Evolutionary conservation across 768 basidiomycete species (phyloP), one percentile per base, ranked within the genome.

Genomic region (Lactarius hengduanensis): DNA sequence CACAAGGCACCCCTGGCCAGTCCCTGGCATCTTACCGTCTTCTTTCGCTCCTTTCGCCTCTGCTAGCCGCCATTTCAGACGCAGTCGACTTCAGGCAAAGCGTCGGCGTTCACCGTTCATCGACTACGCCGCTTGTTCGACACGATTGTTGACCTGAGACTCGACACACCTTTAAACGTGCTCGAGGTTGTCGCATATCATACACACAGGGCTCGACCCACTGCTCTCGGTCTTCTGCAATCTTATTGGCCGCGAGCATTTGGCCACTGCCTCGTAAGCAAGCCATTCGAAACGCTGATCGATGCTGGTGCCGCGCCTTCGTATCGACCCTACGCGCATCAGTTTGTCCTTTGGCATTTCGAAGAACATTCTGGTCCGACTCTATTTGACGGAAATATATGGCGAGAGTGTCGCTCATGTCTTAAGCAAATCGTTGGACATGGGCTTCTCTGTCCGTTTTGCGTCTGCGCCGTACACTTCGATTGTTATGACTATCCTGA

Each of bases 401-500:
- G 79, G 20, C 74, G 77, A 56, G 77, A 80, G 40, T 94, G 92
- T 72, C 78, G 80, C 15, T 80, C 80, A 18, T 94, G 91, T 71
- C 74, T 76, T 16, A 79, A 77, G 30, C 69, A 75, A 15, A 82
- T 93, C 54, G 73, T 74, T 50, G 91, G 87, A n/a, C 91, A 90
- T 72, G 89, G 86, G 6, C 77, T 95, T 7, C 74, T 87, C 13
- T 94, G 92, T 72, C 82, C 88, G 0, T 81, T 87, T 58, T 92
- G 92, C 75, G 79, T 83, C 73, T 88, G 85, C 65, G 77, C 80
- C 1, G 84, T 91, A 8, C 92, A 95, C 74, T 84, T 91, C 65
- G 85, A 87, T 69, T 95, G 92, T 77, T 92, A 91, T 71, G 86
- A 90, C 70, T 80, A 86, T 66, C 83, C 86, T 7, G 83, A 84